Percentiles rank a stretch among this genome's conserved stretches.
phyloP scores from a whole-genome alignment of 2,329 filamentous ascomycete genomes.

The Colletotrichum godetiae region DNA sequence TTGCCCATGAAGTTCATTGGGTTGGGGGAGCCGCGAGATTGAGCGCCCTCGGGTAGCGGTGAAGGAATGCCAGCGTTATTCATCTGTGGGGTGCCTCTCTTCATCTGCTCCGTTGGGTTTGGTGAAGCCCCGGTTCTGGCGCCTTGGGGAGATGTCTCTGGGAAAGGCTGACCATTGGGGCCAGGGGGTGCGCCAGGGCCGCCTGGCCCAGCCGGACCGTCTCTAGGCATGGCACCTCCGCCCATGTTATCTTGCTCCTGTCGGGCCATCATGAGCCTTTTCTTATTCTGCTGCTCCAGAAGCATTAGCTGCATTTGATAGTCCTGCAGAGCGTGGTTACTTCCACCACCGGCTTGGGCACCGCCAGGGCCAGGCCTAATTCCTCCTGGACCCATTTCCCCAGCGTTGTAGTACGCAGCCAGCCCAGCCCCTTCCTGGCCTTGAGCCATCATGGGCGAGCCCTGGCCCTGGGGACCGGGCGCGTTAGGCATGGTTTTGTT shows the following conservation, averaged over 20 bases:
- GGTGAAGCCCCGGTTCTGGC: conserved; percentile 78
- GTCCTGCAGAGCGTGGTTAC: conserved; percentile 86
- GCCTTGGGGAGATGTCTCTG: conserved; percentile 76
- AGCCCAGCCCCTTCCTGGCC: conserved; percentile 73
- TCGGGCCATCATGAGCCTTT: conserved; percentile 84
- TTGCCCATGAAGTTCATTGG: conserved; percentile 72
- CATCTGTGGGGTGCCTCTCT: conserved; percentile 81
- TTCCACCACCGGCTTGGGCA: conserved; percentile 62
- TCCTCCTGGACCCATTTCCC: conserved; percentile 68
- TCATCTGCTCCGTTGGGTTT: conserved; percentile 83
- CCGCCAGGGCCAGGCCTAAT: conserved; percentile 68
- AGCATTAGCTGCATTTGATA: conserved; percentile 93
- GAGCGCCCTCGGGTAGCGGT: conserved; percentile 75
- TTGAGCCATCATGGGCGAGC: conserved; percentile 83
- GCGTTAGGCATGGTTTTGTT: conserved; percentile 83
- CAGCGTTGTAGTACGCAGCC: conserved; percentile 71
- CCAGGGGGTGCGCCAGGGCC: conserved; percentile 65
- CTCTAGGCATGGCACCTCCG: conserved; percentile 57
- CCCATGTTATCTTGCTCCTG: conserved; percentile 77
- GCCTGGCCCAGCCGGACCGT: conserved; percentile 62
- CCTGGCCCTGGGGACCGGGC: conserved; percentile 76
- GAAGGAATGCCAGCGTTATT: conserved; percentile 76
- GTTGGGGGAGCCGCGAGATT: conserved; percentile 74
- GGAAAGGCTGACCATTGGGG: conserved; percentile 72
- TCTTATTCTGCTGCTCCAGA: conserved; percentile 89